Percentiles rank a stretch among this genome's conserved stretches.
Conservation (phyloP, 176 grass and related monocot genomes). For the Bonia amplexicaulis region DNA sequence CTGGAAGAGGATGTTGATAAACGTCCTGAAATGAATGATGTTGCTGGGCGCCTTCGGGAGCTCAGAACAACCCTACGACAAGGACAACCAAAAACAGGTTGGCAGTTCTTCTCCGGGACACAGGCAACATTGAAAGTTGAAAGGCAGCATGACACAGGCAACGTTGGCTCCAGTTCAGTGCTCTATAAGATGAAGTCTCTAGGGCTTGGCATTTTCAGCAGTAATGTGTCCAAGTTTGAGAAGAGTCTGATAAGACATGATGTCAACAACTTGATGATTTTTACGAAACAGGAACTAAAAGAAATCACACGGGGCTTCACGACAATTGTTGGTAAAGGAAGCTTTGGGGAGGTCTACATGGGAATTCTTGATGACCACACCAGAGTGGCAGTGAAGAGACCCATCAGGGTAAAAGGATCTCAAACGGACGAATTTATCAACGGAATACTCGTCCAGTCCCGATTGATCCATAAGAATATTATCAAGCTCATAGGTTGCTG, state of each 20-base stretch:
- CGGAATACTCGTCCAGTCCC: neutral
- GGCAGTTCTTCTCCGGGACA: too few species aligned
- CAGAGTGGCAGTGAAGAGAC: neutral
- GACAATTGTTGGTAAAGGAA: neutral
- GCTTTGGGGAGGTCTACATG: neutral
- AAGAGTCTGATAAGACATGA: neutral
- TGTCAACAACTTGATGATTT: neutral
- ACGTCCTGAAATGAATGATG: neutral
- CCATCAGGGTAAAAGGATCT: neutral
- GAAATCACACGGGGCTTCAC: neutral
- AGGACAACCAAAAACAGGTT: neutral
- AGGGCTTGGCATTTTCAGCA: too few species aligned
- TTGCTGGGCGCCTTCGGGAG: neutral
- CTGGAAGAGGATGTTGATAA: neutral
- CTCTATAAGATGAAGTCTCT: too few species aligned
- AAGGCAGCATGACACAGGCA: too few species aligned
- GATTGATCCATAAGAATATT: slow-evolving; percentile 16
- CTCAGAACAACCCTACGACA: neutral
- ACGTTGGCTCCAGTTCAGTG: too few species aligned
- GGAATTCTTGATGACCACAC: neutral
- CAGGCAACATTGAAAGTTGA: too few species aligned
- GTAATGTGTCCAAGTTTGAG: neutral
- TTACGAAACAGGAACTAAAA: neutral
- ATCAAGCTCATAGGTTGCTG: neutral
- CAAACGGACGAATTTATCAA: neutral